Conservation (phyloP, 78 protist species). For the Chrysochromulina tobinii region DNA sequence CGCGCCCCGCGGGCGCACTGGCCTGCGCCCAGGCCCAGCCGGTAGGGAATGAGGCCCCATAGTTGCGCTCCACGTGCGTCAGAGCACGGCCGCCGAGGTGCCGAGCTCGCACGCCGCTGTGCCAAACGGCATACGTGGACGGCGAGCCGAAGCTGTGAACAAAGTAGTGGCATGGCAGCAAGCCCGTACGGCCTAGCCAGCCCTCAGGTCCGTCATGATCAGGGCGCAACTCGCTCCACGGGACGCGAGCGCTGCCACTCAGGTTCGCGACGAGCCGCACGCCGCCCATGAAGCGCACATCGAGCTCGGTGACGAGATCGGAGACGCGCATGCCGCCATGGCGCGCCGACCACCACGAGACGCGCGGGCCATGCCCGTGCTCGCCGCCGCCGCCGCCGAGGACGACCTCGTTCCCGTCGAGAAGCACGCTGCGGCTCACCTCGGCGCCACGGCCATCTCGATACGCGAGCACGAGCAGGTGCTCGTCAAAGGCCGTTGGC, state of each 20-base stretch:
- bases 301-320: not conserved
- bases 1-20: not conserved
- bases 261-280: not conserved
- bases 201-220: not conserved
- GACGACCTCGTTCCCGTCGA: not conserved
- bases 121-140: not conserved
- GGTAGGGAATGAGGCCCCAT: not conserved
- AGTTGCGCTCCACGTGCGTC: not conserved
- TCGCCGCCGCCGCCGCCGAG: not conserved
- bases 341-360: not conserved
- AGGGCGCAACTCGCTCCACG: not conserved
- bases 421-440: not conserved
- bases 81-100: not conserved
- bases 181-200: not conserved
- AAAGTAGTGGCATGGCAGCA: not conserved
- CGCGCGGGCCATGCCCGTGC: not conserved
- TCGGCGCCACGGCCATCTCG: not conserved
- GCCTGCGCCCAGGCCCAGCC: conserved; percentile 19
- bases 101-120: not conserved
- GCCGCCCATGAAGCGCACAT: not conserved
- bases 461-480: not conserved
- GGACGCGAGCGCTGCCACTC: not conserved
- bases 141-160: not conserved
- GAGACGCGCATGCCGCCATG: not conserved
- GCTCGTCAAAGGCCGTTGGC: not conserved